These are phyloP conservation scores for Porodaedalea pini DNA, from an alignment of 1,284 basidiomycete genomes.

Conservation along the genomic window DNA sequence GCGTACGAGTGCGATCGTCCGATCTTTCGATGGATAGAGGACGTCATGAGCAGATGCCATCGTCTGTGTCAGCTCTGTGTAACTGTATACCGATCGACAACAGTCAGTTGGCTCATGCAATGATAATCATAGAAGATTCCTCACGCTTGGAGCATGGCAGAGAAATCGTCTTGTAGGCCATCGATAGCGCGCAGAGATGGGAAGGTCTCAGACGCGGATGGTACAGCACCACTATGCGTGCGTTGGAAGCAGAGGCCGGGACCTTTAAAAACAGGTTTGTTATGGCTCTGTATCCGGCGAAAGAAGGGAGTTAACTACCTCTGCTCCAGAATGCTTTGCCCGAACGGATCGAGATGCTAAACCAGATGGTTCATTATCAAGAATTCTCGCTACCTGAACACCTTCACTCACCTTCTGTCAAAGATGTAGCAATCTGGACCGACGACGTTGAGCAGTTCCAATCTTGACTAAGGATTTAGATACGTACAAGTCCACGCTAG, in stretches of 20 bases:
- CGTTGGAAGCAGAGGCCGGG: slow-evolving; percentile 36
- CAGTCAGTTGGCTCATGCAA: neutral
- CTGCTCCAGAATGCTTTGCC: slow-evolving; percentile 39
- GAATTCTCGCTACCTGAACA: neutral
- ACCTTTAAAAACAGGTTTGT: slow-evolving; percentile 20
- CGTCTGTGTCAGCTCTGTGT: slow-evolving; percentile 36
- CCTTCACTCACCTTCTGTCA: slow-evolving; percentile 24
- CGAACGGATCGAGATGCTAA: slow-evolving; percentile 20
- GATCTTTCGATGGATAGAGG: slow-evolving; percentile 34
- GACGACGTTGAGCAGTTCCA: neutral
- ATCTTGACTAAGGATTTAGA: neutral
- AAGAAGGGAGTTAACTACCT: neutral
- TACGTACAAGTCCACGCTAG: slow-evolving; percentile 37
- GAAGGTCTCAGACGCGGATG: slow-evolving; percentile 34
- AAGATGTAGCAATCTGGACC: slow-evolving; percentile 36
- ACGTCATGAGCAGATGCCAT: slow-evolving; percentile 41
- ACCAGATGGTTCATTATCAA: neutral
- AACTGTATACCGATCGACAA: slow-evolving; percentile 8
- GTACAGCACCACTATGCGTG: slow-evolving; percentile 24
- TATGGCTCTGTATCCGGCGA: neutral
- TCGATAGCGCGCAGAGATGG: slow-evolving; percentile 27
- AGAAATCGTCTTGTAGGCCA: slow-evolving; percentile 26
- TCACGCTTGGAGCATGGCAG: slow-evolving; percentile 25
- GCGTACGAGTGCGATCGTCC: slow-evolving; percentile 34
- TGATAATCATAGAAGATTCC: neutral